These are phyloP conservation scores for Phoma sp. DNA, from an alignment of 2,329 filamentous ascomycete species.

Conservation along the genomic window DNA sequence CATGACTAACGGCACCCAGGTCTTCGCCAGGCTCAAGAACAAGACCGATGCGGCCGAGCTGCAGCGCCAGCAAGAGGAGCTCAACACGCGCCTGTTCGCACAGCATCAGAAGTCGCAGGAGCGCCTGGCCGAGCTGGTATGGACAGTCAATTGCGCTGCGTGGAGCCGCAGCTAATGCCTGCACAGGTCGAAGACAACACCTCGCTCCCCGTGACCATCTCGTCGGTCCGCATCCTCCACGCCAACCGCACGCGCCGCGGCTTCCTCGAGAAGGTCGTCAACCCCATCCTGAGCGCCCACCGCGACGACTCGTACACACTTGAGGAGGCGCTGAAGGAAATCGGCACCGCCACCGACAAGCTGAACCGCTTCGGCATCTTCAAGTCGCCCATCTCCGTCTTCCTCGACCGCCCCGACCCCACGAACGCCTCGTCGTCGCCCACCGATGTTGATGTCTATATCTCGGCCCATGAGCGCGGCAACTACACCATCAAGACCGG, in stretches of 20 bases:
- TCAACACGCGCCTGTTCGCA: constrained; percentile 65
- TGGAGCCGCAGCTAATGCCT: constrained; percentile 11
- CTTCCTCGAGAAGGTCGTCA: constrained; percentile 84
- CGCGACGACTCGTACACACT: constrained; percentile 76
- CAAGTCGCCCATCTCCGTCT: constrained; percentile 81
- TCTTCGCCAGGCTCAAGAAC: constrained; percentile 67
- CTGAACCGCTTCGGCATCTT: constrained; percentile 87
- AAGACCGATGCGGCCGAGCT: constrained; percentile 65
- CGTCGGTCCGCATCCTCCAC: constrained; percentile 82
- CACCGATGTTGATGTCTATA: constrained; percentile 81
- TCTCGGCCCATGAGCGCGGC: constrained; percentile 80
- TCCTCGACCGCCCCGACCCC: constrained; percentile 77
- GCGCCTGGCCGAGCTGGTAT: constrained; percentile 70
- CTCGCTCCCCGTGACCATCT: constrained; percentile 85
- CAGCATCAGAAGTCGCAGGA: constrained; percentile 69
- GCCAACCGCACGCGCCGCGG: constrained; percentile 81
- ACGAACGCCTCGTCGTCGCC: constrained; percentile 73
- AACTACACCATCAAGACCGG: constrained; percentile 90
- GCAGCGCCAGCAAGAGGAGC: constrained; percentile 66
- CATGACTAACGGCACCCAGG: constrained; percentile 47
- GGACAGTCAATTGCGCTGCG: constrained; percentile 23
- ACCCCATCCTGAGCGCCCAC: constrained; percentile 76
- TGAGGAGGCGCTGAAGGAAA: constrained; percentile 73
- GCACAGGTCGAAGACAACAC: constrained; percentile 78
- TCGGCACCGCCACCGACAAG: constrained; percentile 75